Evolutionary conservation across 495 filamentous ascomycete species (phyloP), one percentile per base, ranked within the genome.

Genomic region (Trypethelium eluteriae): DNA sequence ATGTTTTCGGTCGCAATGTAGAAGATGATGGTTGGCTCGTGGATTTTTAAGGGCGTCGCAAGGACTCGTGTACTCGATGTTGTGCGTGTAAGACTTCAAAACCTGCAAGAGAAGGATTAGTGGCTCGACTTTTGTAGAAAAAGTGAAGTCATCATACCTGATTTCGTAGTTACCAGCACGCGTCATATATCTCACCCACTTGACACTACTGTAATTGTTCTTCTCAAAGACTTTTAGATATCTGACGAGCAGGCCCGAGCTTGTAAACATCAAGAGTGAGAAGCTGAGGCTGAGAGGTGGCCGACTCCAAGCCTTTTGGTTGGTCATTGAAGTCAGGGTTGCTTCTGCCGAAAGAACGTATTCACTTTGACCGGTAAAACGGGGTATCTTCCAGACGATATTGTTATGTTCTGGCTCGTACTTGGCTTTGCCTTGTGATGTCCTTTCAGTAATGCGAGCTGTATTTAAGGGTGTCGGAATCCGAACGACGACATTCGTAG

Each of bases 201-300:
- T 99, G 10, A 99, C 95, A 71, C 90, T 95, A 66, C 89, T 93
- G 74, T 99, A 99, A 78, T 98, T 97, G 75, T 83, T 91, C 86
- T 99, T 99, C 83, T 99, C 95, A 80, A 99, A 99, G 36, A 99
- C 95, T 80, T 99, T 99, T 67, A 99, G 79, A 78, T 99, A 99
- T 50, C 95, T 79, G 62, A 99, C 95, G 69, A 99, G 74, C 71
- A 99, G 76, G 16, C 94, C 95, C 1, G 87, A 91, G 73, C 89
- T 93, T 44, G 95, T 99, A 77, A 99, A 99, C 95, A 99, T 99
- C 71, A 99, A 80, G 71, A 99, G 76, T 65, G 87, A 91, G 73
- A 99, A 99, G 75, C 82, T 93, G 76, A 99, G 78, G 72, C 87
- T 96, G 67, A 99, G 79, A 39, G 95, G 95, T 66, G 95, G 95